Percentiles rank a stretch among this genome's conserved stretches.
phyloP scores from a whole-genome alignment of 768 basidiomycete genomes.

The Psilocybe tampanensis region DNA sequence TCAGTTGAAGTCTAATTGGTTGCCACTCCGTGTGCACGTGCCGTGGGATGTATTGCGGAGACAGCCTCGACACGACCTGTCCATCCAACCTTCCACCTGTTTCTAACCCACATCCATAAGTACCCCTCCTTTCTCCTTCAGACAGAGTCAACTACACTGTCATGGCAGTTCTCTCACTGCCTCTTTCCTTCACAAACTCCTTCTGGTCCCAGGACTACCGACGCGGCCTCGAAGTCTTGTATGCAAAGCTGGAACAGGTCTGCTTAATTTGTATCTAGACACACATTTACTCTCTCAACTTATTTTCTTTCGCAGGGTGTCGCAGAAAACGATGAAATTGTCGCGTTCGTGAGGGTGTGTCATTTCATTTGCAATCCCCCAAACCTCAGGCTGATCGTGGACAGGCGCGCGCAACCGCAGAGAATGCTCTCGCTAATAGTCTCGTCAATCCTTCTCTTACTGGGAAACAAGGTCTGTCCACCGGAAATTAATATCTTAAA shows the following conservation, averaged over 20 bases:
- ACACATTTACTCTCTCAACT: conserved; percentile 18
- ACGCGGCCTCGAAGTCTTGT: conserved; percentile 78
- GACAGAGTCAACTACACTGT: conserved; percentile 5
- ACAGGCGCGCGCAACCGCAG: conserved; percentile 74
- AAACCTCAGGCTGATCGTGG: background rate
- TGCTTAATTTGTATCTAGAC: conserved; percentile 16
- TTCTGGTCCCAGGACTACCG: conserved; percentile 96
- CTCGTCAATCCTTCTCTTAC: conserved; percentile 55
- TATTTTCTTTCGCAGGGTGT: conserved; percentile 61
- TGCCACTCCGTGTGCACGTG: conserved; percentile 22
- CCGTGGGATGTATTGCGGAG: conserved; percentile 11
- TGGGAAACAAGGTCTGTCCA: conserved; percentile 48
- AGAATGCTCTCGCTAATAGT: conserved; percentile 62
- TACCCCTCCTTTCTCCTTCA: background rate
- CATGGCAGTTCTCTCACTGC: conserved; percentile 90
- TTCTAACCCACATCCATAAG: background rate
- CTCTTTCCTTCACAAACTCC: conserved; percentile 87
- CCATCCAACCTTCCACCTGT: conserved; percentile 17
- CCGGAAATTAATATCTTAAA: background rate
- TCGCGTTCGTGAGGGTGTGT: conserved; percentile 79
- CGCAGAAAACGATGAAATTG: conserved; percentile 81
- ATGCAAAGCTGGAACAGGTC: conserved; percentile 78
- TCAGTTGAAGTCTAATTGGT: too few species aligned
- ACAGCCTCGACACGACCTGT: conserved; percentile 14
- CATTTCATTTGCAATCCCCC: background rate